Evolutionary conservation across 2,329 filamentous ascomycete genomes (phyloP).

Genomic region (Bipolaris cookei): DNA sequence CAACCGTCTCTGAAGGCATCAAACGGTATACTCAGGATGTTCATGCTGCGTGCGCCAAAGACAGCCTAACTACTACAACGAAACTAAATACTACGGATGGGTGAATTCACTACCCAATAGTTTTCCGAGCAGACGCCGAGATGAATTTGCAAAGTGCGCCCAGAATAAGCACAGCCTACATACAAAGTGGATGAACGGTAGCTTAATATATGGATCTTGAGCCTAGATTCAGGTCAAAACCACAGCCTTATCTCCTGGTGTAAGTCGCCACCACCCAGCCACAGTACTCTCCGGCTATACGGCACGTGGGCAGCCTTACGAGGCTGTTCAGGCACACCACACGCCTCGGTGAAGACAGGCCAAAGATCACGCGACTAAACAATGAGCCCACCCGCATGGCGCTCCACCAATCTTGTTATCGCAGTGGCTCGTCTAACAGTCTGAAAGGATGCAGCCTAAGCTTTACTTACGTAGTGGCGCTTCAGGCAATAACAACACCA

Average conservation of each 20-base stretch:
- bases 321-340: not conserved
- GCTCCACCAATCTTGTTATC: constrained; percentile 6
- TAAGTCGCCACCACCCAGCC: not conserved
- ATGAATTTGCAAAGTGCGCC: not conserved
- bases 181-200: not conserved
- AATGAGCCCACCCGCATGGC: not conserved
- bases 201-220: not conserved
- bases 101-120: not conserved
- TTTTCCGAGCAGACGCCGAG: not conserved
- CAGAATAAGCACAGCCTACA: not conserved
- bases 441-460: constrained; percentile 5
- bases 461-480: constrained; percentile 4
- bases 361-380: constrained; percentile 8
- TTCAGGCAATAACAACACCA: not conserved
- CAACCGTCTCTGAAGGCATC: not conserved
- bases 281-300: not conserved
- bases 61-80: not conserved
- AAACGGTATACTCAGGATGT: not conserved
- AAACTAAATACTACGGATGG: not conserved
- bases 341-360: not conserved
- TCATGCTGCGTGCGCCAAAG: too few species aligned
- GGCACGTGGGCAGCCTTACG: constrained; percentile 3
- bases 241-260: not conserved
- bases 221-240: not conserved
- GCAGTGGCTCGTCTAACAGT: not conserved